These are phyloP conservation scores for Ustilago xerochloae DNA, from an alignment of 1,284 basidiomycete genomes.

Conservation along the genomic window DNA sequence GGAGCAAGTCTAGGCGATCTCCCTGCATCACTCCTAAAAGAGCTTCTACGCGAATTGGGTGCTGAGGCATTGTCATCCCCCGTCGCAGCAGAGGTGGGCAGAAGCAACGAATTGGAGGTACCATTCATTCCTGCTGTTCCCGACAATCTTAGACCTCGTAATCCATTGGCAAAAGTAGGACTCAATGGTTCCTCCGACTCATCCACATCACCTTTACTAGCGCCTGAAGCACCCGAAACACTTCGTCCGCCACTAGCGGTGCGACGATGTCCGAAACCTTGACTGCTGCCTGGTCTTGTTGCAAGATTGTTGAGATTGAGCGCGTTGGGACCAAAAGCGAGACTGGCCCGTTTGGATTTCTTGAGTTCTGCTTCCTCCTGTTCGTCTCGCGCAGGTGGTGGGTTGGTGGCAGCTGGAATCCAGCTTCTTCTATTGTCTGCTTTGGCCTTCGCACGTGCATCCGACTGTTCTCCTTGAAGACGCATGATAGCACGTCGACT, in stretches of 20 bases:
- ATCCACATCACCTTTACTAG: slow-evolving; percentile 32
- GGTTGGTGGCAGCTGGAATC: slow-evolving; percentile 31
- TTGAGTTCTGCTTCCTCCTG: slow-evolving; percentile 49
- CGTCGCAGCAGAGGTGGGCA: slow-evolving; percentile 5
- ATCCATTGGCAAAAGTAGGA: slow-evolving; percentile 41
- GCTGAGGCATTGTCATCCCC: slow-evolving; percentile 24
- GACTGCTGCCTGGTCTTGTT: slow-evolving; percentile 10
- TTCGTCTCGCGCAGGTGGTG: slow-evolving; percentile 36
- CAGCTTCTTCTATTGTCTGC: slow-evolving; percentile 50
- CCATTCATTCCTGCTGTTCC: slow-evolving; percentile 34
- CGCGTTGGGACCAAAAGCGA: slow-evolving; percentile 58
- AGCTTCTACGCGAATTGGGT: slow-evolving; percentile 50
- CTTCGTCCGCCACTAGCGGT: slow-evolving; percentile 48
- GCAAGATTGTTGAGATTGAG: slow-evolving; percentile 26
- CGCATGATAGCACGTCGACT: slow-evolving; percentile 63
- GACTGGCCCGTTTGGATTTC: slow-evolving; percentile 55
- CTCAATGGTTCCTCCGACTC: slow-evolving; percentile 42
- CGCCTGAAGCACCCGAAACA: slow-evolving; percentile 35
- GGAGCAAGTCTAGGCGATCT: slow-evolving; percentile 24
- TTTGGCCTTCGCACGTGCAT: slow-evolving; percentile 52
- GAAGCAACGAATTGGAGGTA: slow-evolving; percentile 21
- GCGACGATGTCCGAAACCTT: slow-evolving; percentile 35
- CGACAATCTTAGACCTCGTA: slow-evolving; percentile 45
- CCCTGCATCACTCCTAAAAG: slow-evolving; percentile 38
- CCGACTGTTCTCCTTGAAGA: slow-evolving; percentile 56